Evolutionary conservation across 1,284 basidiomycete genomes (phyloP).

Genomic region (Boletus semigastroideus): DNA sequence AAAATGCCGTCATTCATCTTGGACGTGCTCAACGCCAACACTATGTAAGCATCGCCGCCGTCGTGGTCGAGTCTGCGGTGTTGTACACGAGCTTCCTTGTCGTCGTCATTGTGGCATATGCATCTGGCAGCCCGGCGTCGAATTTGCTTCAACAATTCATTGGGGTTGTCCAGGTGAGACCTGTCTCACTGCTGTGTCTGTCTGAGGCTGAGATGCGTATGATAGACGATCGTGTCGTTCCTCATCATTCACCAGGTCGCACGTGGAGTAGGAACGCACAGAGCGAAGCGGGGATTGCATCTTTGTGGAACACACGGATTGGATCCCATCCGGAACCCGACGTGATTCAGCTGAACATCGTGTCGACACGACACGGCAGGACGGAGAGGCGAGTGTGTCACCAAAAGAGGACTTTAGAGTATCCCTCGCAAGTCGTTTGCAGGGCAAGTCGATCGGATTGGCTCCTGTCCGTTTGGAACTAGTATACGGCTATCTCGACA

Average conservation of each 20-base stretch:
- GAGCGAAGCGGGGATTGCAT: background rate
- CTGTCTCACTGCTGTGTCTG: background rate
- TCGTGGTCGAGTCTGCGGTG: slow-evolving; percentile 17
- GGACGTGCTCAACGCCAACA: slow-evolving; percentile 7
- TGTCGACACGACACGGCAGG: background rate
- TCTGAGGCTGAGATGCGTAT: background rate
- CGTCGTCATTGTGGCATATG: slow-evolving; percentile 6
- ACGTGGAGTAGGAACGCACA: slow-evolving; percentile 3
- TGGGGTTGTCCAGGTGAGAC: slow-evolving; percentile 14
- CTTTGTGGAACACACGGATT: background rate
- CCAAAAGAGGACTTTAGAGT: background rate
- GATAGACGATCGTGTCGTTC: slow-evolving; percentile 12
- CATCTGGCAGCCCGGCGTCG: slow-evolving; percentile 1
- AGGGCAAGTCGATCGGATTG: too few species aligned
- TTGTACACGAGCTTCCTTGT: slow-evolving; percentile 11
- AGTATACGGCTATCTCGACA: too few species aligned
- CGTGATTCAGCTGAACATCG: background rate
- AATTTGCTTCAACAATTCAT: slow-evolving; percentile 7
- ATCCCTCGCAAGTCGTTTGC: too few species aligned
- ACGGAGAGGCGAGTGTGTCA: background rate
- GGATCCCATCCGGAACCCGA: background rate
- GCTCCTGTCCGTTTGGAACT: too few species aligned
- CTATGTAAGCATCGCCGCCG: slow-evolving; percentile 4
- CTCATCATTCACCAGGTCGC: slow-evolving; percentile 18
- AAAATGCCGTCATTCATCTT: slow-evolving; percentile 2